These are phyloP conservation scores for Microstegium vimineum DNA, from an alignment of 176 grass and related monocot species.

Conservation along the genomic window DNA sequence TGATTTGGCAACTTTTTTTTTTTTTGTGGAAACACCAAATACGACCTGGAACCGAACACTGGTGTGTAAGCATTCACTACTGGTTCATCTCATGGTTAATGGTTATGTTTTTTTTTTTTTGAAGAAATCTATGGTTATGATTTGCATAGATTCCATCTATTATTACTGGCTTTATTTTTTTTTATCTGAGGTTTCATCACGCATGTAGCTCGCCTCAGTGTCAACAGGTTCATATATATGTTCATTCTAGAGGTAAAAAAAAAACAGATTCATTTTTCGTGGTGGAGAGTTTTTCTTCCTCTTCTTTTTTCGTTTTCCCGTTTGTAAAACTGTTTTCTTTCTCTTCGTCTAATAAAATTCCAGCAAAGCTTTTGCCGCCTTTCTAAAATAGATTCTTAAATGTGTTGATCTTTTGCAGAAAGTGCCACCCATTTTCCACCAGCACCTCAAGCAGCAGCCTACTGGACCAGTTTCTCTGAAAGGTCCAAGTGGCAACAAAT, in stretches of 20 bases:
- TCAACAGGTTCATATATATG: not conserved
- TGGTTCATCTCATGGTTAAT: not conserved
- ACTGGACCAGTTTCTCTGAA: slow-evolving; percentile 42
- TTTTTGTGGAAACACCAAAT: not conserved
- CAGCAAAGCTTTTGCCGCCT: too few relatives aligned
- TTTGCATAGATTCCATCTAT: slow-evolving; percentile 3
- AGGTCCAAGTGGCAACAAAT: slow-evolving; percentile 55
- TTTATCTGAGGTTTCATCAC: not conserved
- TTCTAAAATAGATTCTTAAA: slow-evolving; percentile 16
- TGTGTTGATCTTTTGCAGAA: slow-evolving; percentile 43
- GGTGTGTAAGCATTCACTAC: not conserved
- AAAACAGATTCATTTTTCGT: too few relatives aligned
- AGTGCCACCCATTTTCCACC: slow-evolving; percentile 61
- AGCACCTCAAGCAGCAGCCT: slow-evolving; percentile 43
- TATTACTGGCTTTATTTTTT: slow-evolving; percentile 7
- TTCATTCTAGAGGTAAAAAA: not conserved
- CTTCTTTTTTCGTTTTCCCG: too few relatives aligned
- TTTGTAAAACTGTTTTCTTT: too few relatives aligned
- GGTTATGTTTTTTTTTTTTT: not conserved
- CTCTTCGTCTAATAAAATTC: too few relatives aligned
- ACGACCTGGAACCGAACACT: not conserved
- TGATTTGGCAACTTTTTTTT: not conserved
- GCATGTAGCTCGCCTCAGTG: not conserved
- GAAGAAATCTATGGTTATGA: too few relatives aligned
- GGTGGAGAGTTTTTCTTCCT: too few relatives aligned